Base-by-base conservation (phyloP, 2,329 filamentous ascomycete species). In the Elsinoe perseae region DNA sequence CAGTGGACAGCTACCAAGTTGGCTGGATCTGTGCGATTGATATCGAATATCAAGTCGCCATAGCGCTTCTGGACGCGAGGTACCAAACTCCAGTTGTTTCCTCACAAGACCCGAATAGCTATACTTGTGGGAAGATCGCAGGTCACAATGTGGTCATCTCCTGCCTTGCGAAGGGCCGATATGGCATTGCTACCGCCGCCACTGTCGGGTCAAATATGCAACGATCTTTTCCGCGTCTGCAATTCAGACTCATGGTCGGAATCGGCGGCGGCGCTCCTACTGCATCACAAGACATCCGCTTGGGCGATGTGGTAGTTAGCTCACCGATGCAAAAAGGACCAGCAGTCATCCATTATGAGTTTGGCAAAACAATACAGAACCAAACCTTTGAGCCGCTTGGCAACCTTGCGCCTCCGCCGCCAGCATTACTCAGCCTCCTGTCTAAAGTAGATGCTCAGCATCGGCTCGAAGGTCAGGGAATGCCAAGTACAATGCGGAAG, bases 291-390 rank as follows among this genome's bases (percentile, higher is more conserved):
- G 52, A 55, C 32, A 44, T 55, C 10, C 52, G 52, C 3, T 23
- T 55, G 8, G 52, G 52, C 7, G 52, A 55, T 44, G 23, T 55
- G 32, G 52, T 55, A 16, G 52, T 55, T 20, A 44, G 52, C 55
- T 57, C 58, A 25, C 64, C 64, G 1, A 30, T 28, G 0, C 52
- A 52, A 0, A 54, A 27, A 2, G 50, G 16, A 20, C 63, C 61
- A 1, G 65, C 64, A 2, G 64, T 67, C 0, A 55, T 65, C 5
- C 62, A 67, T 20, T 64, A 56, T 12, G 50, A 60, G 42, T 55
- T 61, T 16, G 59, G 57, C 44, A 59, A 57, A 30, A 46, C 23
- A 27, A 23, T 53, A 14, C 58, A 60, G 50, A 56, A 60, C 27
- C 56, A 53, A 53, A 53, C 58, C 18, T 50, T 50, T 14, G 7